phyloP scores from a whole-genome alignment of 257 asterid species.

The Nicotiana obtusifolia region DNA sequence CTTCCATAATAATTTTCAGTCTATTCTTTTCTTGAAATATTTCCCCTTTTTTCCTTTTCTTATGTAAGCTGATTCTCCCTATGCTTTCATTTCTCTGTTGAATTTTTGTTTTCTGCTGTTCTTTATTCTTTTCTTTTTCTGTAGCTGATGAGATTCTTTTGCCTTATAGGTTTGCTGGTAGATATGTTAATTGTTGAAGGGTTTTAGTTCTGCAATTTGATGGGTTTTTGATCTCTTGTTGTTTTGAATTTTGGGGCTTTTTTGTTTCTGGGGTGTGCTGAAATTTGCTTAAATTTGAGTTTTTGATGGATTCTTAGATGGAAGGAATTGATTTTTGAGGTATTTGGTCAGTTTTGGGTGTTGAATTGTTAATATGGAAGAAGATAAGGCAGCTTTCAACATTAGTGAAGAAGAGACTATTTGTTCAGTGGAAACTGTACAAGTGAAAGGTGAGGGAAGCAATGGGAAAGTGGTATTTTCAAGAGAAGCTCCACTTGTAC shows the following conservation, averaged over 20 bases:
- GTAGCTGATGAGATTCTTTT: neutral
- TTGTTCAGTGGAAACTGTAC: conserved; percentile 48
- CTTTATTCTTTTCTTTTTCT: neutral
- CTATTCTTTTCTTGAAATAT: too few species aligned
- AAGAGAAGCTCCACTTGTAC: conserved; percentile 61
- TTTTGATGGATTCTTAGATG: neutral
- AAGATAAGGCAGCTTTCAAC: conserved; percentile 13
- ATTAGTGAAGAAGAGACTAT: conserved; percentile 19
- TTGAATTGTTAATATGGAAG: conserved; percentile 21
- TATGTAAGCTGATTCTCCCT: neutral
- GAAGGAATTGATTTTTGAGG: neutral
- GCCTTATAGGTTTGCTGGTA: neutral
- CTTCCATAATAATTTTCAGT: too few species aligned
- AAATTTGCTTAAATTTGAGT: neutral
- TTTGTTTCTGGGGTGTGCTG: neutral
- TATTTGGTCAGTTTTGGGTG: conserved; percentile 3
- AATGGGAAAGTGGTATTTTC: conserved; percentile 62
- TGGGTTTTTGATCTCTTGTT: neutral
- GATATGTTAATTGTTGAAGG: neutral
- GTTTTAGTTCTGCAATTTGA: neutral
- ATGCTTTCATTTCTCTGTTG: neutral
- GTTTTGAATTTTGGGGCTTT: neutral
- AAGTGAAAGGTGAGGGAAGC: conserved; percentile 46
- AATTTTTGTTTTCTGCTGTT: neutral
- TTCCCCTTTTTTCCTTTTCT: neutral